Evolutionary conservation across 2,329 filamentous ascomycete species (phyloP), one percentile per base, ranked within the genome.

Genomic region (Aureobasidium zeae): DNA sequence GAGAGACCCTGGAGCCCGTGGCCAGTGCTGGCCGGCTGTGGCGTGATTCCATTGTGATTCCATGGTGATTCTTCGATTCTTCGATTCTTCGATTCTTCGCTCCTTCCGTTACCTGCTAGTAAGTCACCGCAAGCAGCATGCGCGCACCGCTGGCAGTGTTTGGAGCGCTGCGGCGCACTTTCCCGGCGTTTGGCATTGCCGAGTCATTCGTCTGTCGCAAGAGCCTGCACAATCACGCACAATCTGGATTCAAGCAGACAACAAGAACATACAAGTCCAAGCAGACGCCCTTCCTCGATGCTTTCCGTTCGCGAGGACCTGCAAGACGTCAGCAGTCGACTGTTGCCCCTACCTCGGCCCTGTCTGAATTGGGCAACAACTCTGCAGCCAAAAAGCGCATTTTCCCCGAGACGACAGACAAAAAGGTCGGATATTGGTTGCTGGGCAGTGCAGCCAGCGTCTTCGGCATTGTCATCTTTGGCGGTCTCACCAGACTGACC

Each of bases 381-480:
- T 13, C 29, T 48, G 47, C 29, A 7, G 39, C 28, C 12, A 48
- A 38, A 17, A 39, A 44, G 10, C 41, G 38, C 13, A 34, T 32
- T 10, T 77, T 73, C 54, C 74, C 75, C 13, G 63, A 83, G 54
- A 76, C 75, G 8, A 86, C 76, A 52, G 77, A 80, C 47, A 91
- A 84, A 64, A 68, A 70, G 8, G 88, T 94, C 32, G 91, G 81
- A 48, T 89, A 89, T 68, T 98, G 88, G 88, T 75, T 98, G 33
- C 68, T 98, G 45, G 89, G 79, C 34, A 95, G 88, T 54, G 88
- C 91, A 1, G 83, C 77, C 31, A 93, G 86, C 61, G 91, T 96
- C 41, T 98, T 96, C 65, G 91, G 91, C 48, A 94, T 98, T 56
- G 88, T 98, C 39, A 77, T 98, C 32, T 94, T 93, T 63, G 91